Evolutionary conservation across 306 rosid genomes (phyloP), one percentile per base, ranked within the genome.

Genomic region (Dicorynia guianensis): DNA sequence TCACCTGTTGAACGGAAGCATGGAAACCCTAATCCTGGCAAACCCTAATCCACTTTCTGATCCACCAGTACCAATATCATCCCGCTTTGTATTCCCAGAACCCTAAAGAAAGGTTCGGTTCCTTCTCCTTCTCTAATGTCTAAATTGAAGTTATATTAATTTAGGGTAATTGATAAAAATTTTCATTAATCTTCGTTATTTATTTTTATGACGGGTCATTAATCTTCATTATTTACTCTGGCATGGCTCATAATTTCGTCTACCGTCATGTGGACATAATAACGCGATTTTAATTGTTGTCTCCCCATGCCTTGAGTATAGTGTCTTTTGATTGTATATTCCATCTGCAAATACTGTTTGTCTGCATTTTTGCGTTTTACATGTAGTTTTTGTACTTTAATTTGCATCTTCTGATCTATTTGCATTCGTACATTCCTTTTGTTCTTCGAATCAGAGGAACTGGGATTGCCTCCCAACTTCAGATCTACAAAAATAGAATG

Each of bases 1-100:
- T 91, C 97, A 89, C 79, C 95, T 84, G 87, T 79, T 91, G 87
- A 77, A 74, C 4, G 85, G 87, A 74, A 82, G 91, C 95, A 91
- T 82, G 47, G 9, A 55, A 66, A 58, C 81, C 83, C 81, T 77
- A 79, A 62, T 50, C 40, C 34, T 55, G 15, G 8, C 49, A 8
- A 44, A 11, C 49, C 46, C 6, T 7, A 40, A 40, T 40, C 46
- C 12, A 2, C 42, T 75, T 49, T 71, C 76, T 11, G 14, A 25
- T 39, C 47, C 63, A 12, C 63, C 1, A 1, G 7, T 6, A 20
- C 25, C 63, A 48, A n/a, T 54, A 56, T 67, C 80, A 55, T 68
- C 36, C 20, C 1, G 38, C 42, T 17, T 48, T 10, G 59, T 58
- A 5, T 5, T 40, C 46, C 10, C 54, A 35, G 3, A 74, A 52